Evolutionary conservation across 192 early-diverging fungal species (phyloP).

Genomic region (Coemansia sp.): DNA sequence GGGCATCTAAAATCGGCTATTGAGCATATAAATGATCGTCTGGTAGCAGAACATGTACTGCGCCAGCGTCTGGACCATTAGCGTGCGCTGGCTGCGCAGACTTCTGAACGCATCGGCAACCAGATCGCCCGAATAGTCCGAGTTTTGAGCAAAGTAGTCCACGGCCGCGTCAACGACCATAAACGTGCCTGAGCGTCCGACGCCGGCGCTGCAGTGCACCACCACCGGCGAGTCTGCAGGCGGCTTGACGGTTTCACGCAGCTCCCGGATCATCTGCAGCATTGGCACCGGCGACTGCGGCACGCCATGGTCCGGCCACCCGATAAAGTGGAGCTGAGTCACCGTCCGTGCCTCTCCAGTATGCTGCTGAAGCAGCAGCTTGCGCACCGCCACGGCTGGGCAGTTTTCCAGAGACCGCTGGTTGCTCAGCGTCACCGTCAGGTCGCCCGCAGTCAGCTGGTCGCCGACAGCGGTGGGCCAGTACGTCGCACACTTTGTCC

Average conservation of each 20-base stretch:
- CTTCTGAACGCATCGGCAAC: conserved; percentile 55
- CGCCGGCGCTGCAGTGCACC: conserved; percentile 53
- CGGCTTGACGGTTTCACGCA: conserved; percentile 6
- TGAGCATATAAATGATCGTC: conserved; percentile 39
- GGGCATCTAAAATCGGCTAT: neutral
- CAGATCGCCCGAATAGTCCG: conserved; percentile 55
- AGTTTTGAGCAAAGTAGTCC: conserved; percentile 13
- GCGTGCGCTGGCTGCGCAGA: conserved; percentile 69
- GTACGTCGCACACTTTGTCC: conserved; percentile 74
- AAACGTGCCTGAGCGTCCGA: conserved; percentile 47
- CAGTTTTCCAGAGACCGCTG: conserved; percentile 52
- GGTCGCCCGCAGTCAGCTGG: neutral
- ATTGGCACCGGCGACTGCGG: conserved; percentile 56
- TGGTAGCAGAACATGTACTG: conserved; percentile 83
- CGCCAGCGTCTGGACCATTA: conserved; percentile 74
- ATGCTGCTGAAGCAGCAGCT: conserved; percentile 15
- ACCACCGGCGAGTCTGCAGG: conserved; percentile 24
- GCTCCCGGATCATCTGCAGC: conserved; percentile 27
- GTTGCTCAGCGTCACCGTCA: conserved; percentile 22
- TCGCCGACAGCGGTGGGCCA: conserved; percentile 58
- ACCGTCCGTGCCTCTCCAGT: conserved; percentile 40
- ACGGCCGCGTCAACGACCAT: conserved; percentile 40
- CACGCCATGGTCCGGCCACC: conserved; percentile 82
- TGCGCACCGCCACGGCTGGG: conserved; percentile 39
- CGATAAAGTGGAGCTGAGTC: conserved; percentile 68